Evolutionary conservation across 106 monocot genomes (phyloP).

Genomic region (Dioscorea dumetorum): DNA sequence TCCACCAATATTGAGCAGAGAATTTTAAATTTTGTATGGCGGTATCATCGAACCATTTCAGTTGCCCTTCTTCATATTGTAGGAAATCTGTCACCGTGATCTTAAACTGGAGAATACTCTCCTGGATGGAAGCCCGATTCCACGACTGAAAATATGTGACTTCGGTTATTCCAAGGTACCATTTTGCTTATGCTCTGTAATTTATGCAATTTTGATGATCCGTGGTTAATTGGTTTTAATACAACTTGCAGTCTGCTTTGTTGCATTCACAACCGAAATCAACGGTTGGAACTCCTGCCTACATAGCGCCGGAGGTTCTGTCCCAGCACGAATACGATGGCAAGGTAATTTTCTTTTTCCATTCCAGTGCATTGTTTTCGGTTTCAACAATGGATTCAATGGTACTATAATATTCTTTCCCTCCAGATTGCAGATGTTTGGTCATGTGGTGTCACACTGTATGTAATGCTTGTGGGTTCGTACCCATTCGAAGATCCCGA

Average conservation of each 20-base stretch:
- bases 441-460: constrained; percentile 96
- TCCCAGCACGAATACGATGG: constrained; percentile 82
- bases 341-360: constrained; percentile 39
- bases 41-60: not conserved
- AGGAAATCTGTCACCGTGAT: constrained; percentile 93
- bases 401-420: not conserved
- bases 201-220: not conserved
- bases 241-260: constrained; percentile 55
- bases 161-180: constrained; percentile 93
- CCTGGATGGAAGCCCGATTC: constrained; percentile 74
- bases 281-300: constrained; percentile 93
- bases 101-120: constrained; percentile 94
- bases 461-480: constrained; percentile 93
- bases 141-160: constrained; percentile 82
- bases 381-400: not conserved
- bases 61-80: not conserved
- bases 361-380: not conserved
- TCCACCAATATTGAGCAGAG: too few species aligned
- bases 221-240: not conserved
- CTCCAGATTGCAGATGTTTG: constrained; percentile 95
- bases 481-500: constrained; percentile 94
- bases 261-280: constrained; percentile 92
- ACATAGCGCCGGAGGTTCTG: constrained; percentile 86
- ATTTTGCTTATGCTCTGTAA: not conserved
- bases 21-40: not conserved